These are phyloP conservation scores for Harrya chromipes DNA, from an alignment of 768 basidiomycete species.

Conservation along the genomic window DNA sequence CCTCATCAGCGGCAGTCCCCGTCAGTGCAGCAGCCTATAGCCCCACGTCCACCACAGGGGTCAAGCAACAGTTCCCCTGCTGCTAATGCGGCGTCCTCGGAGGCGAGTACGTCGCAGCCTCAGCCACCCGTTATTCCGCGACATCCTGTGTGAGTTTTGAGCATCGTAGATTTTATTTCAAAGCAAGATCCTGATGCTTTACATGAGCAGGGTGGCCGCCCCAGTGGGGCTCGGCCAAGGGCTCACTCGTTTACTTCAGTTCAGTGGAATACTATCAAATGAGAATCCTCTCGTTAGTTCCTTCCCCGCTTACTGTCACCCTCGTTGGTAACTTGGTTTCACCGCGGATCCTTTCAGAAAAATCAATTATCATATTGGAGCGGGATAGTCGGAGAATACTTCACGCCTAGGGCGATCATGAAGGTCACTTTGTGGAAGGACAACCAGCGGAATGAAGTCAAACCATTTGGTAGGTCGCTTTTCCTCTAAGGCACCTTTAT, in stretches of 20 bases:
- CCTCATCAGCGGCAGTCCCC: constrained; percentile 35
- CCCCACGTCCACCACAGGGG: constrained; percentile 36
- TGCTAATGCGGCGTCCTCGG: constrained; percentile 24
- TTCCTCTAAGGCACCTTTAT: not conserved
- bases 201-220: constrained; percentile 28
- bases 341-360: constrained; percentile 40
- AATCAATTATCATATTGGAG: constrained; percentile 66
- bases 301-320: not conserved
- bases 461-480: constrained; percentile 66
- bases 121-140: constrained; percentile 28
- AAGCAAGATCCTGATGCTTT: constrained; percentile 15
- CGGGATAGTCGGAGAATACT: constrained; percentile 62
- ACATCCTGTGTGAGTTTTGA: constrained; percentile 31
- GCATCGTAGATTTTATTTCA: not conserved
- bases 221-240: constrained; percentile 60
- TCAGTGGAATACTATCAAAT: constrained; percentile 60
- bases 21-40: constrained; percentile 35
- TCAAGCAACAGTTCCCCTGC: constrained; percentile 22
- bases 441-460: constrained; percentile 73
- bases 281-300: constrained; percentile 47
- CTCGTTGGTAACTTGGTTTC: constrained; percentile 4
- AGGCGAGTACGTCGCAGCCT: constrained; percentile 33
- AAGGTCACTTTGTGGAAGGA: constrained; percentile 88
- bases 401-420: constrained; percentile 67
- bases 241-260: constrained; percentile 60